phyloP scores from a whole-genome alignment of 164 flowering plant species.

The Magnolia changhungtana region DNA sequence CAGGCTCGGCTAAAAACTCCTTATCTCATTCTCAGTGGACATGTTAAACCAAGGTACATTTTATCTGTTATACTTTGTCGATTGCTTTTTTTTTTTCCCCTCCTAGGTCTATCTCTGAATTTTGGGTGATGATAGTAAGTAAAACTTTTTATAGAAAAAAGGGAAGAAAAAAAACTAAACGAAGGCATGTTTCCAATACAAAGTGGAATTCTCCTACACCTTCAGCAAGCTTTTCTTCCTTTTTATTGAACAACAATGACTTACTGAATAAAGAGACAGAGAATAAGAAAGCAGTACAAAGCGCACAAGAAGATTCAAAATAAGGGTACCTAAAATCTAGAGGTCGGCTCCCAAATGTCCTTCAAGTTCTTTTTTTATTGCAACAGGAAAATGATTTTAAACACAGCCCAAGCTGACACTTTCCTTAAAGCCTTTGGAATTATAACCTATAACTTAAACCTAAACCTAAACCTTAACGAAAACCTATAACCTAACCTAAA shows the following conservation, averaged over 20 bases:
- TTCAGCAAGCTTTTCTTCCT: not conserved
- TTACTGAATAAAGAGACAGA: not conserved
- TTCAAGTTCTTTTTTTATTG: not conserved
- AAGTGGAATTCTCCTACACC: too few relatives aligned
- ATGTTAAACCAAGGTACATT: constrained; percentile 86
- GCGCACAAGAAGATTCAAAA: not conserved
- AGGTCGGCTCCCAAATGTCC: not conserved
- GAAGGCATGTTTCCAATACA: not conserved
- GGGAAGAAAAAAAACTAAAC: not conserved
- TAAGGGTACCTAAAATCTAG: not conserved
- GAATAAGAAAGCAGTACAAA: not conserved
- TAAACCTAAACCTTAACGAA: too few relatives aligned
- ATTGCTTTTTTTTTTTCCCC: not conserved
- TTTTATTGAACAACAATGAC: not conserved
- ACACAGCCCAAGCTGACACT: not conserved
- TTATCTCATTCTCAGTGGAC: constrained; percentile 90
- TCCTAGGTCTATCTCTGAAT: not conserved
- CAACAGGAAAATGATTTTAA: not conserved
- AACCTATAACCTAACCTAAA: too few relatives aligned
- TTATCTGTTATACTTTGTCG: not conserved
- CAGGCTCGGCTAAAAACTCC: constrained; percentile 75
- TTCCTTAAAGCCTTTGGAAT: too few relatives aligned
- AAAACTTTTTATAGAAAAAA: not conserved
- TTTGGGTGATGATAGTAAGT: not conserved
- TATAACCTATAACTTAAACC: too few relatives aligned